Base-by-base conservation (phyloP, 345 rosid species). In the Lepidium africanum region DNA sequence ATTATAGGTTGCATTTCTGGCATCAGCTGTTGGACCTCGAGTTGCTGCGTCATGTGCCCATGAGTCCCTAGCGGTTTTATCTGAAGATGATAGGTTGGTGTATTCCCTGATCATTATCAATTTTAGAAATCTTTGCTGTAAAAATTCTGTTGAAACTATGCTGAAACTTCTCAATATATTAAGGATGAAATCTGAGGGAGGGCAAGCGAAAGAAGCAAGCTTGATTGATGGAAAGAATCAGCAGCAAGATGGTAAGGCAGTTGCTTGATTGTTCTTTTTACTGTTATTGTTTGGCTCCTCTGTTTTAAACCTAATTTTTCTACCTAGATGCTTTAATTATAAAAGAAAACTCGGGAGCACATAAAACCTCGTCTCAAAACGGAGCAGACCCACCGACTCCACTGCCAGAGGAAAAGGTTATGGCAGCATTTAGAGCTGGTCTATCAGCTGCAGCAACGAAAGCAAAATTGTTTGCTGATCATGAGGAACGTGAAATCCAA, bases 41-140 rank as follows among this genome's bases (percentile, higher is more conserved):
- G 95, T 94, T 77, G 97, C 99, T 62, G 97, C 99, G 10, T 95
- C 96, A 50, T 89, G 97, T 86, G 97, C 99, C 37, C 97, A 94
- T 80, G 92, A 96, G 75, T 85, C 99, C 56, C 84, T 94, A 69
- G 86, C 86, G 30, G 83, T 83, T 67, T 75, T 94, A 76, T 85
- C 91, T 8, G 85, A 81, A 63, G 95, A 87, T 75, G 74, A 80
- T 40, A 88, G 89, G 98, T 93, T 51, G 66, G 86, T 84, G 49
- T 49, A 27, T 27, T 27, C 17, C 43, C 30, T 74, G 27, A 55
- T 33, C 65, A 15, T 19, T 19, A 17, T 67, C 15, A 36, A 56
- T 47, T 47, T 38, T 15, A 55, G 7, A 62, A 36, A 50, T 55
- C 23, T 43, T 23, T 55, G 21, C 51, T 17, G 53, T 32, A 30